Evolutionary conservation across 2,329 filamentous ascomycete species (phyloP).

Genomic region (Aspergillus costaricaensis): DNA sequence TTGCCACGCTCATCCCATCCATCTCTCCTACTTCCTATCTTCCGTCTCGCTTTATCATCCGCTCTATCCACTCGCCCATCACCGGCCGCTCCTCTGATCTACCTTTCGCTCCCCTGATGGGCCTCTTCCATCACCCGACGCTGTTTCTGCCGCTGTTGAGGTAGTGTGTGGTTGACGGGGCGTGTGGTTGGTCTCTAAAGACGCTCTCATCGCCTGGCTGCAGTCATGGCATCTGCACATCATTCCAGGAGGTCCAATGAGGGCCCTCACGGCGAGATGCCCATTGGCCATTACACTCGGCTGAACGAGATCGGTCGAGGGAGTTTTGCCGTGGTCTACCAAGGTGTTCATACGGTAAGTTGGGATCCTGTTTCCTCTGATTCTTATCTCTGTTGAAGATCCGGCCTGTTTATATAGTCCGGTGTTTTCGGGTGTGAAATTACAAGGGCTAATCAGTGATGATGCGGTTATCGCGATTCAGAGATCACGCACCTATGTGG

Average conservation of each 20-base stretch:
- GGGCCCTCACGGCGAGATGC: conserved; percentile 36
- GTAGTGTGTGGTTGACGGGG: conserved; percentile 40
- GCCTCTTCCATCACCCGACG: conserved; percentile 29
- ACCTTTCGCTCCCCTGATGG: conserved; percentile 35
- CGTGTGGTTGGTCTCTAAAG: conserved; percentile 21
- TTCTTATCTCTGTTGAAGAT: not conserved
- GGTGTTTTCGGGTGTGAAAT: not conserved
- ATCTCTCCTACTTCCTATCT: not conserved
- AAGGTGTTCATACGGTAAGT: conserved; percentile 79
- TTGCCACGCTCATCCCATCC: not conserved
- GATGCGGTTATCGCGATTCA: conserved; percentile 39
- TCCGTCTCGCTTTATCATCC: not conserved
- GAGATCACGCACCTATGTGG: conserved; percentile 79
- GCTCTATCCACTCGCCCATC: conserved; percentile 14
- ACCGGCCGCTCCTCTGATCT: conserved; percentile 3
- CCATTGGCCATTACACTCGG: conserved; percentile 76
- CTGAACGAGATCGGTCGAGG: conserved; percentile 93
- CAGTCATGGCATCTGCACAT: conserved; percentile 48
- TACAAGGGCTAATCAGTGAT: conserved; percentile 10
- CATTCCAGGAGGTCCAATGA: conserved; percentile 45
- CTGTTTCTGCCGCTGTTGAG: conserved; percentile 33
- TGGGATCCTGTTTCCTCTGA: not conserved
- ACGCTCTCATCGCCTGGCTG: conserved; percentile 24
- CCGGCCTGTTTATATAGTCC: not conserved
- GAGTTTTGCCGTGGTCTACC: conserved; percentile 95